phyloP scores from a whole-genome alignment of 805 yeast species.

The Lipomyces lipofer region DNA sequence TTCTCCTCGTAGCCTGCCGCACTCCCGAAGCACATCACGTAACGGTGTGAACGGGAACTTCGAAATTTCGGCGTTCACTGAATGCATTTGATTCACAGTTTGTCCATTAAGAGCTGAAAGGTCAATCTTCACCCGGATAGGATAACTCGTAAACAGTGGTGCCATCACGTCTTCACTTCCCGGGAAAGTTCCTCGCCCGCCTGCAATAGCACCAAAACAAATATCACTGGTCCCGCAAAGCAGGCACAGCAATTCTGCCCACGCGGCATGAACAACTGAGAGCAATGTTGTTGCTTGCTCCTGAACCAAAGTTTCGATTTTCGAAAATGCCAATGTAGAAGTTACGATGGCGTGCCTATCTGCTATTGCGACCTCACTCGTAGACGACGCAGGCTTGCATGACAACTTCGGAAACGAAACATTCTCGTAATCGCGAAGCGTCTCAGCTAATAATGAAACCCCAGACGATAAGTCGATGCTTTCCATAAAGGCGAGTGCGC shows the following conservation, averaged over 20 bases:
- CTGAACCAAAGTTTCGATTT: neutral
- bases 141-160: conserved; percentile 25
- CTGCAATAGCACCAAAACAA: conserved; percentile 31
- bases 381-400: neutral
- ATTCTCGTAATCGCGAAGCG: conserved; percentile 8
- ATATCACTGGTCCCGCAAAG: conserved; percentile 25
- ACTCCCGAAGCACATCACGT: conserved; percentile 9
- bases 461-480: conserved; percentile 5
- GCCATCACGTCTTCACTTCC: conserved; percentile 21
- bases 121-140: conserved; percentile 15
- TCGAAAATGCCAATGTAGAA: neutral
- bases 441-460: neutral
- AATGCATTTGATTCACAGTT: conserved; percentile 5
- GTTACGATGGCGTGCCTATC: neutral
- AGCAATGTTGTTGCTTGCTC: neutral
- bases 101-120: neutral
- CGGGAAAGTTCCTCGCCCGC: conserved; percentile 28
- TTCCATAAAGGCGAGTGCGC: conserved; percentile 7
- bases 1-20: neutral
- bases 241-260: conserved; percentile 26
- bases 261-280: conserved; percentile 24
- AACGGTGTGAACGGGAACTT: conserved; percentile 23
- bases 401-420: conserved; percentile 14
- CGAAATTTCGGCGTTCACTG: neutral
- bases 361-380: neutral